Percentiles rank a stretch among this genome's conserved stretches.
Conservation (phyloP, 2,329 filamentous ascomycete genomes). For the Aspergillus nomiae region DNA sequence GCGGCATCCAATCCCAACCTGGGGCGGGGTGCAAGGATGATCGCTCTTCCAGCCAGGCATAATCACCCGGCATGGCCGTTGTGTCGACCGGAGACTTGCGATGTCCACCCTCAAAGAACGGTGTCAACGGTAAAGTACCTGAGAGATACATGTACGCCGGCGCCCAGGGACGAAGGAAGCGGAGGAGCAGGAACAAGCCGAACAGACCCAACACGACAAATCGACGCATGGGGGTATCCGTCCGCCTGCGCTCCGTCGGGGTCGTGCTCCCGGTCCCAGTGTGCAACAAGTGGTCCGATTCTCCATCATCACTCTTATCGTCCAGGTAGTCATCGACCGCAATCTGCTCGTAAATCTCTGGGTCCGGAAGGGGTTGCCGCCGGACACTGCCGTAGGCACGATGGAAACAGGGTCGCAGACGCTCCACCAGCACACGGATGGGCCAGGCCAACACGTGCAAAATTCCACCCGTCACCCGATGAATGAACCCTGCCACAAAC, state of each 20-base stretch:
- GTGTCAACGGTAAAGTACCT: constrained; percentile 24
- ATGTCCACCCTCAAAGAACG: constrained; percentile 22
- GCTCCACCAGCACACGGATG: constrained; percentile 18
- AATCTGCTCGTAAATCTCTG: constrained; percentile 28
- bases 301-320: constrained; percentile 28
- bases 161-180: constrained; percentile 29
- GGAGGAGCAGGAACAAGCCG: constrained; percentile 26
- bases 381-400: constrained; percentile 10
- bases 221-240: constrained; percentile 15
- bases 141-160: constrained; percentile 31
- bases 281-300: constrained; percentile 20
- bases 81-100: constrained; percentile 24
- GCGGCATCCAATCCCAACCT: constrained; percentile 28
- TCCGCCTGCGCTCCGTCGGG: constrained; percentile 7
- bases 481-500: constrained; percentile 27
- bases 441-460: constrained; percentile 28
- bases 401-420: constrained; percentile 11
- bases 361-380: constrained; percentile 19
- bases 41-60: constrained; percentile 22
- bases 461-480: constrained; percentile 28
- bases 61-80: constrained; percentile 21
- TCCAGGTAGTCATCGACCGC: constrained; percentile 25
- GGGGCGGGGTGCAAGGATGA: constrained; percentile 23
- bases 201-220: constrained; percentile 24
- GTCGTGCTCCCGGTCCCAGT: constrained; percentile 9